A percentile compares a stretch with the other conserved stretches of the same genome.
Evolutionary conservation across 2,329 filamentous ascomycete genomes (phyloP).

Genomic region (Fusarium sp.): DNA sequence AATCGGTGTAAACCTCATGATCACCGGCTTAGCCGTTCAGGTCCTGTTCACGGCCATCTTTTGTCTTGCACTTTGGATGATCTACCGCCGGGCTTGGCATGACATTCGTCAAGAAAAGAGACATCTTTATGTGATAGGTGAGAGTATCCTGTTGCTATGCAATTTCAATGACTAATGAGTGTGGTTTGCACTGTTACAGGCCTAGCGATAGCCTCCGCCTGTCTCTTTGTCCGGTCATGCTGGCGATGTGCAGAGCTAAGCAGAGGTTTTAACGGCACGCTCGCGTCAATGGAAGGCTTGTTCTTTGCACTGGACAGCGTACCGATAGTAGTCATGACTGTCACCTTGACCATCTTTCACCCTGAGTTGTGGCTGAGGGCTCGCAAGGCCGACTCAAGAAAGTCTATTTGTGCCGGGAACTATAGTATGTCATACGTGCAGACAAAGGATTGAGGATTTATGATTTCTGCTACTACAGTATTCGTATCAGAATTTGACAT

Average conservation of each 20-base stretch:
- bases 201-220: neutral
- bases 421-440: neutral
- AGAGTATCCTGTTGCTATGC: neutral
- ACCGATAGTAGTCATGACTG: neutral
- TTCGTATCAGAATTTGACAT: fast-evolving
- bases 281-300: neutral
- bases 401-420: no score
- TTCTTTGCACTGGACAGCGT: neutral
- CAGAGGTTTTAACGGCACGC: neutral
- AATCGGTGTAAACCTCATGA: neutral
- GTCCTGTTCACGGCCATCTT: neutral
- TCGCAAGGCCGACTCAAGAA: neutral
- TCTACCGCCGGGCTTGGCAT: neutral
- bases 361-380: neutral
- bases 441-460: neutral
- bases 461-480: neutral
- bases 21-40: neutral
- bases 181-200: neutral
- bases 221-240: neutral
- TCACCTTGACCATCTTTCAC: neutral
- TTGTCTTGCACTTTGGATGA: neutral
- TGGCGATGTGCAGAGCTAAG: neutral
- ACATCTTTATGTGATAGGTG: neutral
- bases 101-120: neutral
- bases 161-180: neutral